A percentile compares a stretch with the other conserved stretches of the same genome.
phyloP scores from a whole-genome alignment of 1,284 basidiomycete species.

The Bjerkandera adusta region DNA sequence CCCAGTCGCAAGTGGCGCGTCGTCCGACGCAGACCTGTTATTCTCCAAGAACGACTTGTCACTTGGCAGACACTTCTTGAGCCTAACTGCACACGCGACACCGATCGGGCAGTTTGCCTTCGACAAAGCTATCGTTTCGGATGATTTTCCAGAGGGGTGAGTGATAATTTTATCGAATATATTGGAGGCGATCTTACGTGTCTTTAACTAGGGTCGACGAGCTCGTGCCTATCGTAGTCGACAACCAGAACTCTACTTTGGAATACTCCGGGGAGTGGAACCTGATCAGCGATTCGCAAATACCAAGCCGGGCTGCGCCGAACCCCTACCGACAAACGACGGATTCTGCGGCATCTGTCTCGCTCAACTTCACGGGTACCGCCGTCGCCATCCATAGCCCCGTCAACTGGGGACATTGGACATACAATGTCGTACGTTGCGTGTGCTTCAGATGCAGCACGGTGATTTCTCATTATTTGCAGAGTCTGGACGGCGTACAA shows the following conservation, averaged over 20 bases:
- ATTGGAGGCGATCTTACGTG: neutral
- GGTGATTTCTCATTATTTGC: no score
- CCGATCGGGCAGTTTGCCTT: neutral
- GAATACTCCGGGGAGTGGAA: neutral
- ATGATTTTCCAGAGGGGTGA: neutral
- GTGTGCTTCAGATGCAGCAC: neutral
- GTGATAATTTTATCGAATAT: neutral
- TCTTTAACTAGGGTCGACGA: neutral
- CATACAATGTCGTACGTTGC: constrained; percentile 14
- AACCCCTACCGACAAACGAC: neutral
- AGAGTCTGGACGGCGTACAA: constrained; percentile 4
- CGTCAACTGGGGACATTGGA: constrained; percentile 15
- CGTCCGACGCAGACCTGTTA: neutral
- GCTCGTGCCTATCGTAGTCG: neutral
- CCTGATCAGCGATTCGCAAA: neutral
- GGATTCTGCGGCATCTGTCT: constrained; percentile 4
- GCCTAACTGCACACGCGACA: neutral
- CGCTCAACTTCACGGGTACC: constrained; percentile 11
- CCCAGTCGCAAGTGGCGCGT: neutral
- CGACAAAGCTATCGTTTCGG: neutral
- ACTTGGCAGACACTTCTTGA: neutral
- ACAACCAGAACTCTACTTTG: constrained; percentile 1
- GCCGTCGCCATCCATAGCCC: constrained; percentile 9
- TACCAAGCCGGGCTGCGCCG: neutral
- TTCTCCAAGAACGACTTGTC: neutral